These are phyloP conservation scores for Curvularia lunata DNA, from an alignment of 2,329 filamentous ascomycete genomes.

Conservation along the genomic window DNA sequence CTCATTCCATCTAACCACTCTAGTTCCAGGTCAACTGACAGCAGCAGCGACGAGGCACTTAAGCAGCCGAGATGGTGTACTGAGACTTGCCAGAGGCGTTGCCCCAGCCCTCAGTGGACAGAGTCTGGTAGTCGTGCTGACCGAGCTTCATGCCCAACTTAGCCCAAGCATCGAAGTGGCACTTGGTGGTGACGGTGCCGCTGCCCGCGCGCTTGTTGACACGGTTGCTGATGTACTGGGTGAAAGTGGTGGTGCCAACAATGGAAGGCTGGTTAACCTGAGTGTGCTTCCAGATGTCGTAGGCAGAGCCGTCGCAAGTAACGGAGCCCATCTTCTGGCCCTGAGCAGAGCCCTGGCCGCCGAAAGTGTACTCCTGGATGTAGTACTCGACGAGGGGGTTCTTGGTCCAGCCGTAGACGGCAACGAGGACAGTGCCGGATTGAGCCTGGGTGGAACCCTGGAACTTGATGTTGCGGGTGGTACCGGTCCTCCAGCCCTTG, in stretches of 20 bases:
- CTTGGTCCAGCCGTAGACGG: slow-evolving; percentile 63
- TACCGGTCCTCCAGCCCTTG: slow-evolving; percentile 42
- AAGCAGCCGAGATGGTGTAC: slow-evolving; percentile 34
- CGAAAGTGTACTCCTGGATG: slow-evolving; percentile 57
- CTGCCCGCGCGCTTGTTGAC: slow-evolving; percentile 34
- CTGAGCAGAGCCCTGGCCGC: slow-evolving; percentile 47
- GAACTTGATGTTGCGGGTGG: slow-evolving; percentile 39
- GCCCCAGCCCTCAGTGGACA: slow-evolving; percentile 39
- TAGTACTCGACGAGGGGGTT: slow-evolving; percentile 59
- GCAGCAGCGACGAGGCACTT: neutral
- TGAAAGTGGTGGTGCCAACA: slow-evolving; percentile 56
- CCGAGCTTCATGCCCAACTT: slow-evolving; percentile 37
- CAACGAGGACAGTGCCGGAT: slow-evolving; percentile 38
- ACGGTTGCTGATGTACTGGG: slow-evolving; percentile 56
- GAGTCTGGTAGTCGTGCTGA: slow-evolving; percentile 39
- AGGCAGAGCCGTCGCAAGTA: slow-evolving; percentile 38
- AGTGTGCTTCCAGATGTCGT: slow-evolving; percentile 42
- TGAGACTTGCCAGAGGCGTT: slow-evolving; percentile 37
- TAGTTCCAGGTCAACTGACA: too few species aligned
- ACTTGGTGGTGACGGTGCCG: slow-evolving; percentile 40
- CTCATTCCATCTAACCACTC: neutral
- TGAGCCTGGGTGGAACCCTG: slow-evolving; percentile 31
- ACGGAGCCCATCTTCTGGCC: slow-evolving; percentile 37
- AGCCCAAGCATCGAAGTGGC: slow-evolving; percentile 42
- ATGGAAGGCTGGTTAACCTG: slow-evolving; percentile 56